Percentiles rank a stretch among this genome's conserved stretches.
Evolutionary conservation across 2,329 filamentous ascomycete genomes (phyloP).

Genomic region (Colletotrichum sp.): DNA sequence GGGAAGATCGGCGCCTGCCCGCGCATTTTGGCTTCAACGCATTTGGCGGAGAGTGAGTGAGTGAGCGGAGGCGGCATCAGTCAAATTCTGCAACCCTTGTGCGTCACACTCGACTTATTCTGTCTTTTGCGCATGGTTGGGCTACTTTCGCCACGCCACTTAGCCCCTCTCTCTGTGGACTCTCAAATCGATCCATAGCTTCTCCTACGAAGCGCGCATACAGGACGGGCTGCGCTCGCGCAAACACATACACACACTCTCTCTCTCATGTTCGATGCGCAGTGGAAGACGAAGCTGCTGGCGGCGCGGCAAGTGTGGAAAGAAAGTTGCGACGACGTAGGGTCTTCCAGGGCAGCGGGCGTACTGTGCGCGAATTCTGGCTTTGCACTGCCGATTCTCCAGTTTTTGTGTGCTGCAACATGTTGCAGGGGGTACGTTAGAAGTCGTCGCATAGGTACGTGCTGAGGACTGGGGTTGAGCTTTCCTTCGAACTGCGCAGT

Average conservation of each 20-base stretch:
- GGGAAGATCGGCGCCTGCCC: background rate
- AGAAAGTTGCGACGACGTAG: conserved; percentile 17
- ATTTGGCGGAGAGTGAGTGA: background rate
- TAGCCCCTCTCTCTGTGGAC: background rate
- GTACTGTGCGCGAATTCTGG: conserved; percentile 11
- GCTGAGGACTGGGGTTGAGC: conserved; percentile 1
- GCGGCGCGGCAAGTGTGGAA: background rate
- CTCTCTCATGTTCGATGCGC: background rate
- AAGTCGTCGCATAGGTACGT: conserved; percentile 8
- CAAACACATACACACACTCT: background rate
- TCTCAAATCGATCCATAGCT: background rate
- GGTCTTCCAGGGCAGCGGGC: conserved; percentile 5
- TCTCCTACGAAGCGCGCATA: background rate
- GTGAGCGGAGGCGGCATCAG: conserved; percentile 10
- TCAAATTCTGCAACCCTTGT: conserved; percentile 22
- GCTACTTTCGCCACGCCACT: conserved; percentile 17
- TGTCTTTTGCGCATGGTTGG: conserved; percentile 11
- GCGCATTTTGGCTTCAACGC: conserved; percentile 17
- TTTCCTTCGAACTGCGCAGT: background rate
- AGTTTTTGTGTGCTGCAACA: conserved; percentile 20
- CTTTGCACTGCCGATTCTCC: conserved; percentile 15
- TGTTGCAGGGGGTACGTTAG: conserved; percentile 9
- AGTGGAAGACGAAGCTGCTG: background rate
- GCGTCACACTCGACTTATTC: conserved; percentile 17
- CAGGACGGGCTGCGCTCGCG: background rate